Base-by-base conservation (phyloP, 352 stramenopile species). In the Phytophthora brassicae region DNA sequence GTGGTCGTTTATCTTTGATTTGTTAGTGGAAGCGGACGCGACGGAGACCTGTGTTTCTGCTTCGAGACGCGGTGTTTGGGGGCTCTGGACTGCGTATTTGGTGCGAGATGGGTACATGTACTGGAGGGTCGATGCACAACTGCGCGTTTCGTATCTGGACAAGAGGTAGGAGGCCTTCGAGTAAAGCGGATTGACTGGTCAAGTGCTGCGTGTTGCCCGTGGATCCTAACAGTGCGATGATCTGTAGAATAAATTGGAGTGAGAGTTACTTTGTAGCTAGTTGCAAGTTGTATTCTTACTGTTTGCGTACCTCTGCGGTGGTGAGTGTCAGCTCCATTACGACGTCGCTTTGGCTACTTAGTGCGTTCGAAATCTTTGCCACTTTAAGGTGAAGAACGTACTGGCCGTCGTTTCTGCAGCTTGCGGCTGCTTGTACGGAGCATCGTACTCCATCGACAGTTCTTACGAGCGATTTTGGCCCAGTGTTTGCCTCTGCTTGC, bases 291-390 rank as follows among this genome's bases (percentile, higher is more conserved):
- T n/a, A n/a, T n/a, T n/a, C n/a, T n/a, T 20, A 16, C 8, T 47
- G 22, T 9, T 20, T 36, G 41, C 49, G 48, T 66, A 75, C 68
- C 64, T 75, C 31, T 26, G 65, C 39, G 16, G 56, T 65, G 12
- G 51, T 60, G 22, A 72, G 36, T 17, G 50, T 70, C 16, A 75
- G 46, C 11, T 75, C 64, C 58, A 72, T 72, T 4, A 33, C n/a
- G 2, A 33, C 0, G 6, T 35, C 35, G 20, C 36, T 22, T 64
- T 66, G 53, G 26, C 66, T 69, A 47, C 28, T 58, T 4, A 52
- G 29, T 13, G 20, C 36, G 14, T 22, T 52, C 14, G 48, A 16
- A 41, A 65, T 11, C 28, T 43, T 45, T 8, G 43, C 20, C 41
- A 58, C 46, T 17, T 68, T 38, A 23, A 74, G 39, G 51, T 68